Evolutionary conservation across 1,284 basidiomycete genomes (phyloP), one percentile per base, ranked within the genome.

Genomic region (Omphalotus olearius): DNA sequence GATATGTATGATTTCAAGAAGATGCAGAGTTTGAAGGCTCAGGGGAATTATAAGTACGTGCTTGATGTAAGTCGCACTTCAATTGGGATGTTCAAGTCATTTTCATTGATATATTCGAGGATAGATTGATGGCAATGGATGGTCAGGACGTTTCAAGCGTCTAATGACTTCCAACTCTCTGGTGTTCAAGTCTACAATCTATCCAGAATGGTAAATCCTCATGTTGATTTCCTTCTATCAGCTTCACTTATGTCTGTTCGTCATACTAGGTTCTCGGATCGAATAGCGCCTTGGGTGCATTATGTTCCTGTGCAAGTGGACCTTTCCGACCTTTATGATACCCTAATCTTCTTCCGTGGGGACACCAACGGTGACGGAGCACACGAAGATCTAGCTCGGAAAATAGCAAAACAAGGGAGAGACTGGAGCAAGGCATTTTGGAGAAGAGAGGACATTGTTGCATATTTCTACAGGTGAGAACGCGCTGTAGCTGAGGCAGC

Each of bases 61-160:
- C 60, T 86, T 25, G 83, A 85, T 60, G 79, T 85, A 52, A 64
- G 79, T 71, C 42, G 11, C 17, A 14, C 46, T 35, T 48, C 18
- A n/a, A 6, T 47, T 17, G 28, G 25, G 18, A 39, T 18, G 39
- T 37, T 38, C n/a, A 20, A 16, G 50, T 52, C 28, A 49, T 46
- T 5, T 7, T 23, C 23, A 33, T 33, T 33, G 30, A 33, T 33
- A 13, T 33, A 10, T 17, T 52, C n/a, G 30, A 10, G 33, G n/a
- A 6, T 52, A 81, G 79, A 65, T 80, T 11, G 83, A 87, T 58
- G 85, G 85, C 1, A 83, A 87, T 52, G 84, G 78, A 0, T 87
- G 84, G 83, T 83, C 80, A 3, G 77, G 81, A 26, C 74, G 85
- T 6, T 88, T 85, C 65, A 82, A 84, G 59, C 70, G 83, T 0